Percentiles rank a stretch among this genome's conserved stretches.
phyloP scores from a whole-genome alignment of 192 early-diverging fungal species.

The Backusella morwellensis region DNA sequence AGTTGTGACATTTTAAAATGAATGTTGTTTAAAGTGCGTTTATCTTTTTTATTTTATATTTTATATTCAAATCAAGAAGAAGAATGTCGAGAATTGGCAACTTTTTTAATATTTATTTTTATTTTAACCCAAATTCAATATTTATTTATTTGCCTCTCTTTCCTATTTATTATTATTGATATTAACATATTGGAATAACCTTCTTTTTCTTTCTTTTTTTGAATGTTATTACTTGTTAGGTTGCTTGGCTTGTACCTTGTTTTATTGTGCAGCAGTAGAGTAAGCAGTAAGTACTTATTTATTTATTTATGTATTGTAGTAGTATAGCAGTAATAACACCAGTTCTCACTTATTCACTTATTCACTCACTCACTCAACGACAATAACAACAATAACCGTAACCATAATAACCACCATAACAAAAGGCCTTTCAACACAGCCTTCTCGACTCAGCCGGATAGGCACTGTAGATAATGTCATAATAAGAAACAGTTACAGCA shows the following conservation, averaged over 20 bases:
- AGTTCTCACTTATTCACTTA: background rate
- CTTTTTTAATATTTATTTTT: background rate
- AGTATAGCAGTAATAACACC: background rate
- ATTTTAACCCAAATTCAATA: too few species aligned
- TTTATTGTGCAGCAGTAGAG: background rate
- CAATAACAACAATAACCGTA: too few species aligned
- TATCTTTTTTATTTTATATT: background rate
- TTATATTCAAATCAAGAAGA: background rate
- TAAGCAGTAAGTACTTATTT: background rate
- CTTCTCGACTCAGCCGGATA: background rate
- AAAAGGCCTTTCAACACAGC: slow-evolving; percentile 1
- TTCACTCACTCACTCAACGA: too few species aligned
- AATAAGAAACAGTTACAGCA: background rate
- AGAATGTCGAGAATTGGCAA: background rate
- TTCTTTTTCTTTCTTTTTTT: background rate
- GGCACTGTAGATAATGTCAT: background rate
- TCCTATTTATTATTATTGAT: background rate
- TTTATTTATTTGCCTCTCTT: background rate
- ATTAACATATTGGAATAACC: background rate
- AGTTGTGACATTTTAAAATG: slow-evolving; percentile 19
- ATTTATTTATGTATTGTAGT: background rate
- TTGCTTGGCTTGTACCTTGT: background rate
- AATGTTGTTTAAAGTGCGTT: background rate
- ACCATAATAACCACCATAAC: background rate
- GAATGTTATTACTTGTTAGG: background rate